Percentiles rank a stretch among this genome's conserved stretches.
These are phyloP conservation scores for Sergeia podlipaevii DNA, from an alignment of 208 protist species.

Conservation along the genomic window DNA sequence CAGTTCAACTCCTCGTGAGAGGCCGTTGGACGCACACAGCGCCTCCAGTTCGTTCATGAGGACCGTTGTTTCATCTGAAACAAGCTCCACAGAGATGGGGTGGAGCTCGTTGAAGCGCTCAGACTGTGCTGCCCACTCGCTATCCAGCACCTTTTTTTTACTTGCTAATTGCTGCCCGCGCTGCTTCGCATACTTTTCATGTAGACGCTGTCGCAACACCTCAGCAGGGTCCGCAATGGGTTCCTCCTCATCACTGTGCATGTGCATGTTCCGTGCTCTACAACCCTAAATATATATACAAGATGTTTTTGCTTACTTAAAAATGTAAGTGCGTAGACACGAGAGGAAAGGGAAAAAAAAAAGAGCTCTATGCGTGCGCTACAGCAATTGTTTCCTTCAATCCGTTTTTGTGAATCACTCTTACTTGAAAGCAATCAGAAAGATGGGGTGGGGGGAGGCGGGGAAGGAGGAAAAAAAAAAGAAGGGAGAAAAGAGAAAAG, in stretches of 20 bases:
- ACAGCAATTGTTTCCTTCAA: no score
- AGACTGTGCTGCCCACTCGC: conserved; percentile 24
- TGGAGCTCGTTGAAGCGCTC: conserved; percentile 44
- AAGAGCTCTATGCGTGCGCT: no score
- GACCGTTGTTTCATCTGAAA: conserved; percentile 54
- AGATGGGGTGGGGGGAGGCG: no score
- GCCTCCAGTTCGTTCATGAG: conserved; percentile 64
- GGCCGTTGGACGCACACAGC: conserved; percentile 20
- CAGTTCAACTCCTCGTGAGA: conserved; percentile 24
- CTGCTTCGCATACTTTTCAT: conserved; percentile 47
- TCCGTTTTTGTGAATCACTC: no score
- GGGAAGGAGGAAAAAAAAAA: no score
- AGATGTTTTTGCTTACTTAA: neutral
- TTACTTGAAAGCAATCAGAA: no score
- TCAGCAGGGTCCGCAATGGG: conserved; percentile 10
- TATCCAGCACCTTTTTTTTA: conserved; percentile 34
- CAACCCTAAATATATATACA: neutral
- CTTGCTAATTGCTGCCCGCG: conserved; percentile 26
- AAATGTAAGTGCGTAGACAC: neutral
- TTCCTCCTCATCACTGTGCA: neutral
- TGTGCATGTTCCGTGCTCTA: neutral
- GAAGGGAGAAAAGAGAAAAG: no score
- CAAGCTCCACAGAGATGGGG: conserved; percentile 51
- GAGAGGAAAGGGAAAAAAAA: conserved; percentile 5
- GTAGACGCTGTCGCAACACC: conserved; percentile 36